phyloP scores from a whole-genome alignment of 495 filamentous ascomycete species.

The Cryomyces minteri region DNA sequence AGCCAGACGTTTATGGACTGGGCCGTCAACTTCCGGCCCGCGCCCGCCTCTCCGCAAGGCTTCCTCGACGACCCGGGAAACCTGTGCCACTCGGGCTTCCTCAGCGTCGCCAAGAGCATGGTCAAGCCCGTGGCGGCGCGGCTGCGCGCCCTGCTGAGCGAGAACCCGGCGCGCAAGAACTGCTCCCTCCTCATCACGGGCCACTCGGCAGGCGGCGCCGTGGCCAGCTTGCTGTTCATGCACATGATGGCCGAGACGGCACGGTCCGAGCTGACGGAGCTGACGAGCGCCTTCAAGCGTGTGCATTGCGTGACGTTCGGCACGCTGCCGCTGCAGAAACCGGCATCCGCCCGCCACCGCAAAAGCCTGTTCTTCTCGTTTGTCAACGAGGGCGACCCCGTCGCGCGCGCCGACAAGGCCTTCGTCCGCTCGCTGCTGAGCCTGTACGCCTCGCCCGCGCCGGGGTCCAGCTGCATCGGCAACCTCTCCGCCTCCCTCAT shows the following conservation, averaged over 20 bases:
- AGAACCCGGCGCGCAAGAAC: conserved; percentile 42
- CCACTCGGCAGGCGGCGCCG: conserved; percentile 67
- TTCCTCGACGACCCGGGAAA: conserved; percentile 65
- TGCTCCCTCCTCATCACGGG: conserved; percentile 67
- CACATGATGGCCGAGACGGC: conserved; percentile 50
- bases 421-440: conserved; percentile 54
- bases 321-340: conserved; percentile 44
- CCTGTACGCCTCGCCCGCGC: conserved; percentile 45
- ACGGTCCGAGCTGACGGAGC: conserved; percentile 42
- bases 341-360: conserved; percentile 23
- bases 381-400: conserved; percentile 72
- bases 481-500: neutral
- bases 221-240: conserved; percentile 56
- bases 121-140: conserved; percentile 48
- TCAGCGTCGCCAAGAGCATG: conserved; percentile 59
- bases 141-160: conserved; percentile 44
- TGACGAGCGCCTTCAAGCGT: conserved; percentile 50
- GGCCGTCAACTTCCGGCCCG: conserved; percentile 56
- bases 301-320: conserved; percentile 74
- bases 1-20: conserved; percentile 68
- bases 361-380: conserved; percentile 60
- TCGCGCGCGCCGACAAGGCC: conserved; percentile 52
- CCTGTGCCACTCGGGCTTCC: conserved; percentile 59
- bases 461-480: conserved; percentile 11
- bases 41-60: conserved; percentile 38